Percentiles rank a stretch among this genome's conserved stretches.
Conservation (phyloP, 2,329 filamentous ascomycete genomes). For the Fonsecaea monophora region DNA sequence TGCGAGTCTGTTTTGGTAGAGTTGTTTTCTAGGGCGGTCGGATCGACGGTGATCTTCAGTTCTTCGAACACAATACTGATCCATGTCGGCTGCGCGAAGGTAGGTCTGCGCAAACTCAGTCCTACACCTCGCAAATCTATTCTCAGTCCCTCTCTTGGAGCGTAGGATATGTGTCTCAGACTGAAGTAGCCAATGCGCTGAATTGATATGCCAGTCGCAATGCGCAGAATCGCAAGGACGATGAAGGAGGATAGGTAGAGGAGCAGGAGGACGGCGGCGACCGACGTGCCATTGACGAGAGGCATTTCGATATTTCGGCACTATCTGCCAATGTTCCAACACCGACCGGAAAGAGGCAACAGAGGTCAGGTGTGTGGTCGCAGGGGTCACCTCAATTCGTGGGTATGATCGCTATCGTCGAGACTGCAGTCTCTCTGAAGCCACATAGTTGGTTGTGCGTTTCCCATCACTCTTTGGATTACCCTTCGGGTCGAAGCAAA, state of each 20-base stretch:
- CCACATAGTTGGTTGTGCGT: conserved; percentile 12
- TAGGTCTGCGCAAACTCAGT: conserved; percentile 86
- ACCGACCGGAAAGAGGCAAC: conserved; percentile 11
- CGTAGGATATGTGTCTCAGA: conserved; percentile 86
- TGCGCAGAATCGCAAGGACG: conserved; percentile 88
- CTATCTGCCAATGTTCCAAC: conserved; percentile 3
- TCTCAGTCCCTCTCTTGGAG: conserved; percentile 83
- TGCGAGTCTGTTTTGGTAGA: conserved; percentile 25
- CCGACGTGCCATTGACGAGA: conserved; percentile 71
- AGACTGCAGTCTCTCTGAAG: conserved; percentile 16
- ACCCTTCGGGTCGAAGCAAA: neutral
- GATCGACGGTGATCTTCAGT: conserved; percentile 81
- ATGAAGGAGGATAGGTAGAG: conserved; percentile 92
- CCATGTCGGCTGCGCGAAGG: conserved; percentile 97
- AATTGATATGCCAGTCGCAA: conserved; percentile 92
- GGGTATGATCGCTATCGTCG: conserved; percentile 2
- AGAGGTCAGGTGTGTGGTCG: conserved; percentile 4
- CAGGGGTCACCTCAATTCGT: conserved; percentile 20
- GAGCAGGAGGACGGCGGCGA: conserved; percentile 85
- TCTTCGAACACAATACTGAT: conserved; percentile 88
- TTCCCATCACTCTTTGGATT: conserved; percentile 21
- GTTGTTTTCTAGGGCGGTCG: conserved; percentile 64
- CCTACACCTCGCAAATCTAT: conserved; percentile 90
- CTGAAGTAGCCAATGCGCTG: conserved; percentile 94
- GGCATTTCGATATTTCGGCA: conserved; percentile 47